Conservation (phyloP, 352 stramenopile genomes). For the Elongisporangium senticosum region DNA sequence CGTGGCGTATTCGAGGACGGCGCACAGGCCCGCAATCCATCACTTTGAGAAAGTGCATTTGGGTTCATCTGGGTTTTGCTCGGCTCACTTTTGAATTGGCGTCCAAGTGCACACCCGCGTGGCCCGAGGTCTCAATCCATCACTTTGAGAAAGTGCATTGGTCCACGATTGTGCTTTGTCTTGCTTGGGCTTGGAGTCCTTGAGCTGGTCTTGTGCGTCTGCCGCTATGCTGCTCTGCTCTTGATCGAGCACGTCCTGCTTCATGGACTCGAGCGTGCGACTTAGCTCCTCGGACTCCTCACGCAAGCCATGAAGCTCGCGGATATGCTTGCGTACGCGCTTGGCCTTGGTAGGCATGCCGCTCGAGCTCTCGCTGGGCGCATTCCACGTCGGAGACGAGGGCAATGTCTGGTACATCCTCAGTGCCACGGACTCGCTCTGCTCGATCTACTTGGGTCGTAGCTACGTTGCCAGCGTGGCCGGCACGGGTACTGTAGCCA, state of each 20-base stretch:
- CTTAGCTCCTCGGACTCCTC: neutral
- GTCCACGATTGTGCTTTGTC: neutral
- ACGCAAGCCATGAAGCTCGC: neutral
- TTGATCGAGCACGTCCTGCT: neutral
- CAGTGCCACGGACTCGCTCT: neutral
- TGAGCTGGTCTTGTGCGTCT: neutral
- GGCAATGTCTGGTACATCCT: neutral
- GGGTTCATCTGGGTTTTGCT: too few relatives aligned
- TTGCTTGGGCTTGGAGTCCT: too few relatives aligned
- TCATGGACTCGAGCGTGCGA: neutral
- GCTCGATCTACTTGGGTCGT: constrained; percentile 3
- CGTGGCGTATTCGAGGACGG: constrained; percentile 6
- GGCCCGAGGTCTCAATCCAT: too few relatives aligned
- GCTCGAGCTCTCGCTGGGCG: neutral
- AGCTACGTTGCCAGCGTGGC: constrained; percentile 3
- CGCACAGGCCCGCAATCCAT: constrained; percentile 5
- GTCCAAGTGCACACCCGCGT: too few relatives aligned
- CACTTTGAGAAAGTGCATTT: too few relatives aligned
- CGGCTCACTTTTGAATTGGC: too few relatives aligned
- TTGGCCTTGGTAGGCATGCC: neutral
- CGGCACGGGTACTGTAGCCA: neutral
- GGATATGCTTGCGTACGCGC: neutral
- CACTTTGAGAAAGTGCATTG: too few relatives aligned
- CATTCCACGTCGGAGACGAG: neutral
- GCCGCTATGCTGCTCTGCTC: neutral